Percentiles rank a stretch among this genome's conserved stretches.
Conservation (phyloP, 345 rosid genomes). For the Limnanthes douglasii region DNA sequence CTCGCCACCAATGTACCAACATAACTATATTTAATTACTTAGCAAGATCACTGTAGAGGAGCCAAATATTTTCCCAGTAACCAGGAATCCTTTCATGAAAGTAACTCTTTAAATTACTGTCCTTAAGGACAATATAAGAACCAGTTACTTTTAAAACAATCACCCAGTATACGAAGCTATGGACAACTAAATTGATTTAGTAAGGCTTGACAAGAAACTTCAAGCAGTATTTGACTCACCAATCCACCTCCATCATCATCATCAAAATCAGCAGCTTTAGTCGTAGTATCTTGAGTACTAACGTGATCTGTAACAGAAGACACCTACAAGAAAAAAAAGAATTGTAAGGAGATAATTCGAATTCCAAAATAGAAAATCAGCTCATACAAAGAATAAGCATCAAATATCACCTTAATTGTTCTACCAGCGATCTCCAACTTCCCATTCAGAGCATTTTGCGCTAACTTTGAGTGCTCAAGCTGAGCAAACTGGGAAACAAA, state of each 20-base stretch:
- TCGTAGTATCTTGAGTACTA: conserved; percentile 48
- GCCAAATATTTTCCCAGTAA: too few relatives aligned
- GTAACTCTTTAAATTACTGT: too few relatives aligned
- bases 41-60: too few relatives aligned
- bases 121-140: too few relatives aligned
- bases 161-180: too few relatives aligned
- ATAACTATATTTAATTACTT: too few relatives aligned
- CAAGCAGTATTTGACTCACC: conserved; percentile 28
- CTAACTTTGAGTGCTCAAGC: conserved; percentile 83
- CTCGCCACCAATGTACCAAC: too few relatives aligned
- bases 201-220: neutral
- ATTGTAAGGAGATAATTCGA: too few relatives aligned
- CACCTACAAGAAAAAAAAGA: conserved; percentile 32
- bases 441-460: conserved; percentile 77
- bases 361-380: neutral
- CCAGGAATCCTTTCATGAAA: too few relatives aligned
- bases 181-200: too few relatives aligned
- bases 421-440: conserved; percentile 89
- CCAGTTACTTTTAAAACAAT: too few relatives aligned
- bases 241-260: conserved; percentile 96
- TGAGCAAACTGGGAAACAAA: conserved; percentile 53
- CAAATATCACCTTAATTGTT: conserved; percentile 50
- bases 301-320: conserved; percentile 88
- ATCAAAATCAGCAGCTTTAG: conserved; percentile 87
- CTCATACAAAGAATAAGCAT: neutral